Percentiles rank a stretch among this genome's conserved stretches.
phyloP scores from a whole-genome alignment of 2,329 filamentous ascomycete species.

The Paecilomyces formosus region DNA sequence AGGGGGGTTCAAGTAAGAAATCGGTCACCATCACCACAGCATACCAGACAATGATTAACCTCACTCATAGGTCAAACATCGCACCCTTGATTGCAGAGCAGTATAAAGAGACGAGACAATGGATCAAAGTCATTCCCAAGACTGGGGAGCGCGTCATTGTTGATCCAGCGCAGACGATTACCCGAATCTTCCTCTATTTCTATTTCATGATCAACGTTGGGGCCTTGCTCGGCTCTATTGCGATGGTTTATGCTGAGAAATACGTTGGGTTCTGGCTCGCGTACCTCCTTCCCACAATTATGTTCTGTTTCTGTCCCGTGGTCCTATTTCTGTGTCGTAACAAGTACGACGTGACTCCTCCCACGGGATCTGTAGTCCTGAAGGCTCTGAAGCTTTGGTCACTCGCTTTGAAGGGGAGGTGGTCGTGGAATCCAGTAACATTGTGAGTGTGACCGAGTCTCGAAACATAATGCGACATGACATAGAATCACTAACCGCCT shows the following conservation, averaged over 20 bases:
- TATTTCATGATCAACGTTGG: constrained; percentile 69
- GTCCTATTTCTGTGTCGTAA: constrained; percentile 44
- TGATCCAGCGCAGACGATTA: constrained; percentile 59
- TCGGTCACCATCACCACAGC: constrained; percentile 38
- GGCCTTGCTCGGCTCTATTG: constrained; percentile 53
- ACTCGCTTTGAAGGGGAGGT: constrained; percentile 56
- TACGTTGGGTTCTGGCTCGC: constrained; percentile 61
- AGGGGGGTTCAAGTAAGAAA: constrained; percentile 64
- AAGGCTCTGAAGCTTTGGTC: constrained; percentile 49
- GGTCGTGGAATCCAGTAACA: constrained; percentile 52
- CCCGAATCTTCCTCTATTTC: constrained; percentile 67
- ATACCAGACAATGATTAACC: background rate
- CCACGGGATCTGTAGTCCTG: constrained; percentile 58
- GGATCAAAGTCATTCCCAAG: constrained; percentile 33
- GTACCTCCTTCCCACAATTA: constrained; percentile 53
- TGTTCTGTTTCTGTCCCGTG: constrained; percentile 56
- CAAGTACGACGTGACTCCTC: constrained; percentile 40
- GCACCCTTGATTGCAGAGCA: constrained; percentile 58
- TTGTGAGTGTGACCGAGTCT: constrained; percentile 10
- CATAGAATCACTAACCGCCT: constrained; percentile 1
- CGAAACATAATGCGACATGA: background rate
- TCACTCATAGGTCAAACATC: constrained; percentile 13
- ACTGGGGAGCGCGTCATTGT: constrained; percentile 54
- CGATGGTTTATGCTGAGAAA: constrained; percentile 61
- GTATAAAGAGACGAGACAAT: constrained; percentile 52